Conservation (phyloP, 768 basidiomycete genomes). For the Tremella fuciformis region DNA sequence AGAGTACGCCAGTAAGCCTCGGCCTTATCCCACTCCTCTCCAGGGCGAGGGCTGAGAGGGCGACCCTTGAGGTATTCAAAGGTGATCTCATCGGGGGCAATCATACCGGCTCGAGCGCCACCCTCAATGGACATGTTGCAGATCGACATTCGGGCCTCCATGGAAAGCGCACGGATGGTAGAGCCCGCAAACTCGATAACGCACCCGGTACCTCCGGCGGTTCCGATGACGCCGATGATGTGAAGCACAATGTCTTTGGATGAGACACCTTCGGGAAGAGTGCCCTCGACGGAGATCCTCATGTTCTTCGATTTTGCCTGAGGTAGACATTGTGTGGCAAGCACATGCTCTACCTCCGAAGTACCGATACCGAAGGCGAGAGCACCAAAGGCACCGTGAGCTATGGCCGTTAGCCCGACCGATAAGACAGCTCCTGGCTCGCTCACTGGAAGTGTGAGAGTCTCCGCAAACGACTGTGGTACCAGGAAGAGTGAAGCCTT, state of each 20-base stretch:
- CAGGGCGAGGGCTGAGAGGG: conserved; percentile 72
- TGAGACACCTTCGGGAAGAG: conserved; percentile 70
- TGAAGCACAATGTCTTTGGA: conserved; percentile 89
- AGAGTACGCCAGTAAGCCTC: conserved; percentile 81
- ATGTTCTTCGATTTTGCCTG: conserved; percentile 89
- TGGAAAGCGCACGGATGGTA: conserved; percentile 75
- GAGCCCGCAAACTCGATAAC: conserved; percentile 92
- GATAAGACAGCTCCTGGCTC: neutral
- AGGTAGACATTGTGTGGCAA: conserved; percentile 83
- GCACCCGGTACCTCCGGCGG: conserved; percentile 87
- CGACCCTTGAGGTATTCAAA: conserved; percentile 78
- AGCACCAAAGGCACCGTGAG: conserved; percentile 89
- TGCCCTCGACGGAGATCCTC: conserved; percentile 82
- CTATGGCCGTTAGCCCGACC: conserved; percentile 50
- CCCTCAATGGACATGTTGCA: conserved; percentile 97
- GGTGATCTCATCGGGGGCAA: conserved; percentile 83
- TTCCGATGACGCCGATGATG: conserved; percentile 85
- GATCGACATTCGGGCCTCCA: conserved; percentile 73
- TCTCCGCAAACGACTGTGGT: conserved; percentile 75
- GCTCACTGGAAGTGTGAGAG: conserved; percentile 85
- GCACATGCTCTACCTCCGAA: conserved; percentile 89
- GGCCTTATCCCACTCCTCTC: conserved; percentile 79
- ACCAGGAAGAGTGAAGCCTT: conserved; percentile 73
- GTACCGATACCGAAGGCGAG: conserved; percentile 91
- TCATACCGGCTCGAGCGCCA: conserved; percentile 88